Base-by-base conservation (phyloP, 2,329 filamentous ascomycete genomes). In the Monilinia aucupariae region DNA sequence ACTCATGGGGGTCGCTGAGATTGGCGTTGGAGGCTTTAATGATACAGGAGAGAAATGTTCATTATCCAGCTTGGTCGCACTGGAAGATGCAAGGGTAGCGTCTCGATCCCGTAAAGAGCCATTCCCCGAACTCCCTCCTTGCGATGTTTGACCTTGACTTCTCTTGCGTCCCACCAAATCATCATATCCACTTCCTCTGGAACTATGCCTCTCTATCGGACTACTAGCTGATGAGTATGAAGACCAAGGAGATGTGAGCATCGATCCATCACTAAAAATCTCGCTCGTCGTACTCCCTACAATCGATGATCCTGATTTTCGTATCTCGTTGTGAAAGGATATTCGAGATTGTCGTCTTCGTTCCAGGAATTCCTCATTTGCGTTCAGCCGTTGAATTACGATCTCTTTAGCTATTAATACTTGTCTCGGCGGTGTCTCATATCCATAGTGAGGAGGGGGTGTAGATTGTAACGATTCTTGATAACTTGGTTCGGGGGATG, bases 311-410 rank as follows among this genome's bases (percentile, higher is more conserved):
- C 65, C 59, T 1, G 68, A 70, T 45, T 65, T 65, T 41, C 68
- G 64, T 4, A 71, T 30, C 52, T 72, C 70, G 30, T 70, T 64
- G 30, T 69, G 66, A 47, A 71, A 72, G 13, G 67, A 43, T 9
- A 71, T 41, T 39, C 68, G 64, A 39, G 70, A 71, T 39, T 66
- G 66, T 30, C 68, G 64, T 45, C 70, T 61, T 49, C 68, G 66
- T 48, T 69, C 70, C 8, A 72, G 47, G 22, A 70, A 72, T 41
- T 71, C 67, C 17, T 73, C 70, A 64, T 73, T 73, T 20, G 66
- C 66, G 27, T 50, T 65, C 4, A 73, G 49, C 27, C 68, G 65
- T 39, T 49, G 64, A 49, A 64, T 61, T 4, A 73, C 68, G 6
- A 68, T 49, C 50, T 72, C 70, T 53, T 65, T 68, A 13, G 68